Evolutionary conservation across 257 asterid species (phyloP).

Genomic region (Dorcoceras hygrometricum): DNA sequence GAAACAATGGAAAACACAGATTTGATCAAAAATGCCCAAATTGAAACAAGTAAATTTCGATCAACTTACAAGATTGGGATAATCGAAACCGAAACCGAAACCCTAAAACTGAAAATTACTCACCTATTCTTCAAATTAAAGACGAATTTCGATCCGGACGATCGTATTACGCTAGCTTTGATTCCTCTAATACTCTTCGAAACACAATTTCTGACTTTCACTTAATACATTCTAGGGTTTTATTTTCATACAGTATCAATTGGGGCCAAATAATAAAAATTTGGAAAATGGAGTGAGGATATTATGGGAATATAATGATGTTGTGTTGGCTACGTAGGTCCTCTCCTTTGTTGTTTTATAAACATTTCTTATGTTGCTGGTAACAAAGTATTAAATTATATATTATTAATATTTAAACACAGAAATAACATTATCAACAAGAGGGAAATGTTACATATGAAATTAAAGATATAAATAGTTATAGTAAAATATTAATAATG

Average conservation of each 20-base stretch:
- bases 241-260: neutral
- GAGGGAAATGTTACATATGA: too few relatives aligned
- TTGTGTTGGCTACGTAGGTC: neutral
- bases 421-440: too few relatives aligned
- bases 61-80: slow-evolving; percentile 29
- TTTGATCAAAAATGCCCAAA: slow-evolving; percentile 36
- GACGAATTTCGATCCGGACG: slow-evolving; percentile 24
- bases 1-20: neutral
- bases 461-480: too few relatives aligned
- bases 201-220: slow-evolving; percentile 30
- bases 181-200: slow-evolving; percentile 21
- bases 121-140: slow-evolving; percentile 45
- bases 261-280: neutral
- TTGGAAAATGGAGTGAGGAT: neutral
- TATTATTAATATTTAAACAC: too few relatives aligned
- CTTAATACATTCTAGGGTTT: slow-evolving; percentile 52
- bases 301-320: neutral
- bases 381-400: neutral
- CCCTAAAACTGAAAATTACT: slow-evolving; percentile 34
- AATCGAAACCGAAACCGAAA: slow-evolving; percentile 25
- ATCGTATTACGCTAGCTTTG: slow-evolving; percentile 28
- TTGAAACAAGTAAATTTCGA: slow-evolving; percentile 20
- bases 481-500: too few relatives aligned
- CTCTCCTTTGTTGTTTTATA: neutral
- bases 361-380: too few relatives aligned